These are phyloP conservation scores for Penicillium lividum DNA, from an alignment of 495 filamentous ascomycete species.

Conservation along the genomic window DNA sequence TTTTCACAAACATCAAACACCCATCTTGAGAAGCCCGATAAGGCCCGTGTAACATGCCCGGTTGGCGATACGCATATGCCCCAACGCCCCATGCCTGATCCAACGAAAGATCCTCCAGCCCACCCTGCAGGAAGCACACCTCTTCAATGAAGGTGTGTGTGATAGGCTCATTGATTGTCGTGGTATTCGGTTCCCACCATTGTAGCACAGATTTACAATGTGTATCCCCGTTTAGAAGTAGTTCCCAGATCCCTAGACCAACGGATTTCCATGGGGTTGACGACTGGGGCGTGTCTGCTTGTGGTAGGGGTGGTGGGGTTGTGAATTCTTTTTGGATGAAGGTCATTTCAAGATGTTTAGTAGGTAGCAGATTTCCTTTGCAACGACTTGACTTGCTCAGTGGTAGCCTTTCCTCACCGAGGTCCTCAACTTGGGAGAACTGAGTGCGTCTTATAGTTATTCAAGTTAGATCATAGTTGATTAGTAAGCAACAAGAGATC, in stretches of 20 bases:
- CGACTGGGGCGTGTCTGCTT: constrained; percentile 15
- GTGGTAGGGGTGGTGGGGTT: constrained; percentile 19
- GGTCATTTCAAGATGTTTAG: constrained; percentile 9
- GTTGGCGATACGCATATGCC: constrained; percentile 26
- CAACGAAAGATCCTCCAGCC: constrained; percentile 26
- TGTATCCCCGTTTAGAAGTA: constrained; percentile 21
- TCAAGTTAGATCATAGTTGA: no score
- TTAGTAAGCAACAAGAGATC: no score
- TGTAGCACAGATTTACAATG: constrained; percentile 27
- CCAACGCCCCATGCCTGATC: constrained; percentile 24
- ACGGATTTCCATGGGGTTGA: constrained; percentile 26
- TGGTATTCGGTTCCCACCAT: constrained; percentile 29
- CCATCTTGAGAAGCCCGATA: constrained; percentile 22
- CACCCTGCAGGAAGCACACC: constrained; percentile 29
- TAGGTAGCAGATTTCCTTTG: background rate
- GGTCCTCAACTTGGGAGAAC: no score
- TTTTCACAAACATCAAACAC: constrained; percentile 30
- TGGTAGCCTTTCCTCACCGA: background rate
- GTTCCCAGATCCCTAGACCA: constrained; percentile 28
- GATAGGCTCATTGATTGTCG: constrained; percentile 15
- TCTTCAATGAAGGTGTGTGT: constrained; percentile 30
- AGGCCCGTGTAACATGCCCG: constrained; percentile 28
- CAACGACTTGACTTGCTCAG: background rate
- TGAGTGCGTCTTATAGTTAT: no score
- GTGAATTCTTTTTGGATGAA: constrained; percentile 28